Percentiles rank a stretch among this genome's conserved stretches.
Evolutionary conservation across 1,284 basidiomycete genomes (phyloP).

Genomic region (Ceratobasidium sp.): DNA sequence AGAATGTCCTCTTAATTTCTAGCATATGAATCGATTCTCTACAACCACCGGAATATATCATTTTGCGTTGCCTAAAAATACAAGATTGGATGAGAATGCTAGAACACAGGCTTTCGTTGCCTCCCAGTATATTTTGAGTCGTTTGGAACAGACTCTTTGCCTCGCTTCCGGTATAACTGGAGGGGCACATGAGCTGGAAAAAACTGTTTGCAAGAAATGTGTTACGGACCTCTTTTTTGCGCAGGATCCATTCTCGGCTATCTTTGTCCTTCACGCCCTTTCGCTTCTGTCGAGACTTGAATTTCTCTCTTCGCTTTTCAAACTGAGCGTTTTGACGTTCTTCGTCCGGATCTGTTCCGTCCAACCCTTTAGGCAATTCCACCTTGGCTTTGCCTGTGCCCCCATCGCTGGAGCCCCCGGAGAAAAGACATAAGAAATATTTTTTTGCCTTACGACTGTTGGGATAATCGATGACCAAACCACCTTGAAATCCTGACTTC

Average conservation of each 20-base stretch:
- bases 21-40: conserved; percentile 35
- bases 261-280: conserved; percentile 66
- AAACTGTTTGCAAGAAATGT: background rate
- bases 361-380: conserved; percentile 77
- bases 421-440: conserved; percentile 70
- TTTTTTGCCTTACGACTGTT: conserved; percentile 95
- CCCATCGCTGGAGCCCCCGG: conserved; percentile 45
- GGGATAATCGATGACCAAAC: conserved; percentile 96
- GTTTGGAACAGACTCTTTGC: conserved; percentile 79
- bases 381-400: conserved; percentile 53
- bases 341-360: conserved; percentile 60
- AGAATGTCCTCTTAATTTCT: conserved; percentile 35
- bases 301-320: conserved; percentile 73
- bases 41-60: background rate
- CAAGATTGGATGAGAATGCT: conserved; percentile 30
- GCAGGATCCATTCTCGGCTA: conserved; percentile 78
- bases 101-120: conserved; percentile 75
- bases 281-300: conserved; percentile 63
- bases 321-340: conserved; percentile 66
- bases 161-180: conserved; percentile 81
- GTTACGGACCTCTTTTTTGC: conserved; percentile 77
- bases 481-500: conserved; percentile 95
- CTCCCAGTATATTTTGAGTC: conserved; percentile 86
- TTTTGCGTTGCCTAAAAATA: background rate
- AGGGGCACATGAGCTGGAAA: background rate